Evolutionary conservation across 1,284 basidiomycete genomes (phyloP), one percentile per base, ranked within the genome.

Genomic region (Boletus subluridellus): DNA sequence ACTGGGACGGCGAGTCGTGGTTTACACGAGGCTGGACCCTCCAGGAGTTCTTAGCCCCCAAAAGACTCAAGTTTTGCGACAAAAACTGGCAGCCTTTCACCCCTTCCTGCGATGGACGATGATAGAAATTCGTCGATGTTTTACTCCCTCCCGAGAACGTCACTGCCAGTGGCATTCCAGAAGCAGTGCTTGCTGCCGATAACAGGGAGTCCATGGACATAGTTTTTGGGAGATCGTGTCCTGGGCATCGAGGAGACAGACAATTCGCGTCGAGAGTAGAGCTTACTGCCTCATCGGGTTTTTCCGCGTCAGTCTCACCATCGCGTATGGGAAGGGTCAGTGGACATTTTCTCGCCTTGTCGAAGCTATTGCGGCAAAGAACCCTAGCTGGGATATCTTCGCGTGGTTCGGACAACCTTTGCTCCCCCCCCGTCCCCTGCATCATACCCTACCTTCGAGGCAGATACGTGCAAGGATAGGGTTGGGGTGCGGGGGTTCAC

Each of bases 251-350:
- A 52, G 34, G 35, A 44, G 62, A 39, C 49, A 53, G 50, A 66
- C 65, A 5, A 57, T 62, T 37, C 55, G 54, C 6, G n/a, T 55
- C 8, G 62, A 65, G 21, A 62, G 64, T 24, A 56, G 21, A 7
- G 62, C 59, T 1, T 66, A 65, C 46, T 66, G 46, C 39, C 54
- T 65, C 14, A 30, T 64, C 12, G 65, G 65, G 6, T 45, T 64
- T 10, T 50, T 65, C 32, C 49, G 48, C 4, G 54, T 64, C 21
- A 64, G 35, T 44, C 35, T 66, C 24, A 24, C 24, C 24, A 24
- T 24, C 24, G 24, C 24, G 1, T 24, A 24, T 24, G 24, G 24
- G 24, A 2, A 24, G 24, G 24, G 24, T 24, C 1, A 24, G 24
- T 2, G 24, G 24, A 24, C 24, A 2, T 24, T 24, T 24, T 24